Evolutionary conservation across 305 asterid species (phyloP), one percentile per base, ranked within the genome.

Genomic region (Striga hermonthica): DNA sequence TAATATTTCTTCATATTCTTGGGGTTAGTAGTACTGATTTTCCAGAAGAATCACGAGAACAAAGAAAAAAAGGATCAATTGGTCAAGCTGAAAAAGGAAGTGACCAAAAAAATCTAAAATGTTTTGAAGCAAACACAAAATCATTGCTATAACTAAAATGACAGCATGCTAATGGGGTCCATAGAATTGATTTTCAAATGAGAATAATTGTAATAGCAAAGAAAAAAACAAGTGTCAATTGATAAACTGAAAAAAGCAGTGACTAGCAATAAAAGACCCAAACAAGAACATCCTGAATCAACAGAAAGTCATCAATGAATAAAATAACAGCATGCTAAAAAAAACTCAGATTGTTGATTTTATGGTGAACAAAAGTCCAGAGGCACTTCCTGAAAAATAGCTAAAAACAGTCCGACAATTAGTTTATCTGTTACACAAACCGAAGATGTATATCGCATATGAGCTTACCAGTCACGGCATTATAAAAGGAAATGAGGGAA

Each of bases 391-490:
- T 38, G 52, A 37, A 0, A 43, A 66, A 44, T 50, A 58, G 45
- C 64, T 64, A 37, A 62, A 36, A 16, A 35, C 10, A 16, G 28
- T 44, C 50, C 64, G 28, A 22, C 14, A 14, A 22, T 22, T 22
- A 22, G 31, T 54, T 8, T n/a, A 50, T 43, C 45, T 22, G 28
- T 3, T 37, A 10, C 7, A 49, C 12, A 65, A 55, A 64, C 54
- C 47, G 60, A 11, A 11, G 31, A n/a, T 57, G 53, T 61, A 65
- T 65, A 11, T 6, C 55, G 57, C 50, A 56, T 13, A 35, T 52
- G 69, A 53, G 37, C 83, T 81, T 83, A 90, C 97, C 97, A 41
- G 97, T 84, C 57, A 80, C 71, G 69, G 83, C 92, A 31, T 78
- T 73, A 35, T 90, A 90, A 81, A 93, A 90, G 16, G 81, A 70